Conservation (phyloP, 2,329 filamentous ascomycete species). For the Pyrenochaeta sp. region DNA sequence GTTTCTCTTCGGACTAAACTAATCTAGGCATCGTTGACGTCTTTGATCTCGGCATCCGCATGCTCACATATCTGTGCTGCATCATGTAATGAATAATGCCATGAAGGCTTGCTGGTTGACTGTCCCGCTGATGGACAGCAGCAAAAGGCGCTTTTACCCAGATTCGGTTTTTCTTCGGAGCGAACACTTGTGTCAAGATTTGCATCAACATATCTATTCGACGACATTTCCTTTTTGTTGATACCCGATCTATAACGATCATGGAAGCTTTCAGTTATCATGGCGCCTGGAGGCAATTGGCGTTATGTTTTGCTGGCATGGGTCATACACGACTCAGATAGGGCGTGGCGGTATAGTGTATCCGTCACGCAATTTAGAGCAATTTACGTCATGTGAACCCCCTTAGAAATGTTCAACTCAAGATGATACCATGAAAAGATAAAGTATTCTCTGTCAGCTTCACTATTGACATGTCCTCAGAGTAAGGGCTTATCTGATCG, state of each 20-base stretch:
- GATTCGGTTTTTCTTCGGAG: not conserved
- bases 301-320: not conserved
- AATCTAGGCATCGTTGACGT: not conserved
- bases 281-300: not conserved
- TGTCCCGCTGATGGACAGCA: too few species aligned
- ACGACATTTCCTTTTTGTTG: conserved; percentile 3
- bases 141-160: not conserved
- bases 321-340: not conserved
- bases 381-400: not conserved
- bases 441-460: too few species aligned
- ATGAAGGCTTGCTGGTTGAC: too few species aligned
- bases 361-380: not conserved
- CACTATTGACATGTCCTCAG: too few species aligned
- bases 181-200: not conserved
- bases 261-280: not conserved
- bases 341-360: not conserved
- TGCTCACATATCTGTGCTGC: not conserved
- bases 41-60: not conserved
- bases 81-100: too few species aligned
- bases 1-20: conserved; percentile 69
- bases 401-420: too few species aligned
- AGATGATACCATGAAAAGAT: not conserved
- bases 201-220: not conserved
- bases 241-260: conserved; percentile 16
- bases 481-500: too few species aligned